Evolutionary conservation across 768 basidiomycete genomes (phyloP).

Genomic region (Cyclocybe aegerita): DNA sequence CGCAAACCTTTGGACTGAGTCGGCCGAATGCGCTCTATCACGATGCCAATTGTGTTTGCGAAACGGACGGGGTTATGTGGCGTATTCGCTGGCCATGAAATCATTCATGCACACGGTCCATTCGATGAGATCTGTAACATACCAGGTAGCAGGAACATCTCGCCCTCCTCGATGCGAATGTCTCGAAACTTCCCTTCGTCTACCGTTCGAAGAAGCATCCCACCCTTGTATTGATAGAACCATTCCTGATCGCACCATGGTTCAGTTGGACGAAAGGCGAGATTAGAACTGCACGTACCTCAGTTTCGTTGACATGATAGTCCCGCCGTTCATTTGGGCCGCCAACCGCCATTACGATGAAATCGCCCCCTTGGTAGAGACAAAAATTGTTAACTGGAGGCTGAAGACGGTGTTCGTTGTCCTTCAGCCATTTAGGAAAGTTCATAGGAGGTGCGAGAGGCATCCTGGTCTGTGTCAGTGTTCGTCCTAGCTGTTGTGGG

Average conservation of each 20-base stretch:
- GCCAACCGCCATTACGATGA: conserved; percentile 93
- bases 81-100: conserved; percentile 67
- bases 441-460: conserved; percentile 82
- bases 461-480: conserved; percentile 37
- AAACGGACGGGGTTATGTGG: conserved; percentile 96
- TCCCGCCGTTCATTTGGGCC: conserved; percentile 94
- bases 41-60: conserved; percentile 87
- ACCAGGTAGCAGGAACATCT: conserved; percentile 97
- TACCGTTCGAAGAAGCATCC: conserved; percentile 86
- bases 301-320: conserved; percentile 95
- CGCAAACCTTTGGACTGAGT: conserved; percentile 66
- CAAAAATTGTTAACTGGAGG: conserved; percentile 95
- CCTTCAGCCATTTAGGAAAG: conserved; percentile 83
- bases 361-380: conserved; percentile 80
- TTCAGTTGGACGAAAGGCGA: neutral
- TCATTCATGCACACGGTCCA: neutral
- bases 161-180: conserved; percentile 88
- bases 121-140: conserved; percentile 12
- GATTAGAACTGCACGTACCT: conserved; percentile 43
- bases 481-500: neutral
- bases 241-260: conserved; percentile 66
- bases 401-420: conserved; percentile 77
- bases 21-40: conserved; percentile 85
- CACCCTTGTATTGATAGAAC: conserved; percentile 97
- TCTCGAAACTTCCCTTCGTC: conserved; percentile 81